Evolutionary conservation across 495 filamentous ascomycete genomes (phyloP).

Genomic region (Trichocladium uniseriatum): DNA sequence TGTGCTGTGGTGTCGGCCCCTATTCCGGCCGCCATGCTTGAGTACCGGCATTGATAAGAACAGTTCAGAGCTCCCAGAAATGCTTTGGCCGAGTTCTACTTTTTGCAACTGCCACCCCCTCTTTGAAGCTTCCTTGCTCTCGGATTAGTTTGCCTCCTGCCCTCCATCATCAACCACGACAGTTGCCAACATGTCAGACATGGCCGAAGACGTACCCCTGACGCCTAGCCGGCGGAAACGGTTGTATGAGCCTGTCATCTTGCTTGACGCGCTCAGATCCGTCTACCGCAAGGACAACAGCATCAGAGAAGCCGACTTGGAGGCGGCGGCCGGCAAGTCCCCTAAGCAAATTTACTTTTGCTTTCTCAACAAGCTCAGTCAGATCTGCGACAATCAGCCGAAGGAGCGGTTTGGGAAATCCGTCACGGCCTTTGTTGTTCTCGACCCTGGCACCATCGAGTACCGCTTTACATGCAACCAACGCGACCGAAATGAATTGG

Average conservation of each 20-base stretch:
- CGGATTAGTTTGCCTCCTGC: too few species aligned
- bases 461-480: slow-evolving; percentile 22
- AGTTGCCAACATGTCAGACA: background rate
- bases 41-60: too few species aligned
- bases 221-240: slow-evolving; percentile 5
- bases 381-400: slow-evolving; percentile 18
- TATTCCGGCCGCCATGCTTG: too few species aligned
- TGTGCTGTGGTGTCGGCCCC: too few species aligned
- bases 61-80: too few species aligned
- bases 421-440: slow-evolving; percentile 15
- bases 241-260: slow-evolving; percentile 18
- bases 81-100: too few species aligned
- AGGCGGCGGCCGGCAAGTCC: background rate
- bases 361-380: slow-evolving; percentile 23
- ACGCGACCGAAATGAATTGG: background rate
- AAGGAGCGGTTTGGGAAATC: slow-evolving; percentile 4
- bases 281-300: background rate
- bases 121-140: too few species aligned
- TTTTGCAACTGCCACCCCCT: too few species aligned
- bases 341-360: slow-evolving; percentile 8
- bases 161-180: too few species aligned
- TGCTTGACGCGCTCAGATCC: slow-evolving; percentile 8
- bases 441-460: slow-evolving; percentile 14
- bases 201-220: background rate
- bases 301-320: slow-evolving; percentile 9